A percentile compares a stretch with the other conserved stretches of the same genome.
Conservation (phyloP, 352 stramenopile genomes). For the Globisporangium alternatum region DNA sequence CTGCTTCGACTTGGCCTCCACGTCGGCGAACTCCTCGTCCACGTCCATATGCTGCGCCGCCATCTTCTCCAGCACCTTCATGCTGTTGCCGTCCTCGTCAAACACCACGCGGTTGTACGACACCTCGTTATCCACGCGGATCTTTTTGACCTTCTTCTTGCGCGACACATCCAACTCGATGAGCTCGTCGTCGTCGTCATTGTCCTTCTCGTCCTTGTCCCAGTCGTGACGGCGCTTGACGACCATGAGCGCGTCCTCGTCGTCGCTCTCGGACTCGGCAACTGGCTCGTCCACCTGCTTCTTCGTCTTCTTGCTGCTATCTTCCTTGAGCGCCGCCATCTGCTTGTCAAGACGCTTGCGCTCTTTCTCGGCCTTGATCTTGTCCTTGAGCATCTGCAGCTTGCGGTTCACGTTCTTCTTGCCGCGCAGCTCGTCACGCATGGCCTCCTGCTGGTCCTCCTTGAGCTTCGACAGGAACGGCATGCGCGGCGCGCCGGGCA, state of each 20-base stretch:
- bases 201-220: conserved; percentile 40
- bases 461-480: conserved; percentile 90
- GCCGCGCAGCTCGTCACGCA: conserved; percentile 81
- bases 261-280: conserved; percentile 28
- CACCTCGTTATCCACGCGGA: conserved; percentile 65
- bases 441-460: conserved; percentile 61
- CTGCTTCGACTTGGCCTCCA: conserved; percentile 59
- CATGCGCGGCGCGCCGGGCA: conserved; percentile 92
- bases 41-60: conserved; percentile 37
- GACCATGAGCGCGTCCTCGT: conserved; percentile 90
- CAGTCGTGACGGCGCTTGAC: conserved; percentile 91
- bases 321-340: conserved; percentile 37
- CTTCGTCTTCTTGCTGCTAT: conserved; percentile 30
- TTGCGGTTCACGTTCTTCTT: conserved; percentile 98
- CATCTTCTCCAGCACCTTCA: conserved; percentile 61
- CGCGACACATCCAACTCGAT: conserved; percentile 64
- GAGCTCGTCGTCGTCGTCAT: conserved; percentile 44
- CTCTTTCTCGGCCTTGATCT: conserved; percentile 96
- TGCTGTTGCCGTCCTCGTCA: conserved; percentile 91
- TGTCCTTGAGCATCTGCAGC: conserved; percentile 96
- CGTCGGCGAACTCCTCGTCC: conserved; percentile 48
- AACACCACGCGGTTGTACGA: conserved; percentile 90
- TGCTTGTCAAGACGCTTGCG: conserved; percentile 89
- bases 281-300: conserved; percentile 33
- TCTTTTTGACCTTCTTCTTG: conserved; percentile 82